These are phyloP conservation scores for Cryptococcus amylolentus DNA, from an alignment of 1,284 basidiomycete species.

Conservation along the genomic window DNA sequence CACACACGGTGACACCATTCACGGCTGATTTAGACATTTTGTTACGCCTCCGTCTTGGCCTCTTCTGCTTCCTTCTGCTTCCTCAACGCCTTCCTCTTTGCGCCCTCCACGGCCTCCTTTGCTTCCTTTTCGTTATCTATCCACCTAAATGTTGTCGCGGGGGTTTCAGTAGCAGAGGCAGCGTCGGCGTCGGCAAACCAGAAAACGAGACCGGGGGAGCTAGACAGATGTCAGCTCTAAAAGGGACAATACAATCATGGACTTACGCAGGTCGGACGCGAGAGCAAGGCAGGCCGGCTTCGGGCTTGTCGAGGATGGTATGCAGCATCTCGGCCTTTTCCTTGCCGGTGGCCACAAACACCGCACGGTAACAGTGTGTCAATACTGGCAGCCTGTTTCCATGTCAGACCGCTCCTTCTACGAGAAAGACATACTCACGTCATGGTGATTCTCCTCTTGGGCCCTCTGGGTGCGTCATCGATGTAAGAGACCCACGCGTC, in stretches of 20 bases:
- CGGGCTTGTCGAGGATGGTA: constrained; percentile 76
- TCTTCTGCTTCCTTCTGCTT: constrained; percentile 19
- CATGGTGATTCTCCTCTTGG: constrained; percentile 81
- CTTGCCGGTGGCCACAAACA: constrained; percentile 82
- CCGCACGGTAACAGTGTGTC: constrained; percentile 84
- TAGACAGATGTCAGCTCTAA: constrained; percentile 4
- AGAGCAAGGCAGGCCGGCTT: constrained; percentile 76
- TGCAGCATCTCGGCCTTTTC: constrained; percentile 79
- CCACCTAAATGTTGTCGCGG: constrained; percentile 48
- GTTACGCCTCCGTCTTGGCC: background rate
- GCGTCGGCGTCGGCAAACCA: constrained; percentile 85
- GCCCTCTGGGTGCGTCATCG: constrained; percentile 92
- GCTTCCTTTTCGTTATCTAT: constrained; percentile 50
- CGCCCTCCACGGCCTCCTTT: constrained; percentile 45
- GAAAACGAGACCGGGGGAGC: constrained; percentile 75
- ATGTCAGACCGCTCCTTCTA: background rate
- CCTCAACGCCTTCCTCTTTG: constrained; percentile 31
- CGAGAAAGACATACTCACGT: constrained; percentile 52
- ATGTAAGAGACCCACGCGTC: constrained; percentile 94
- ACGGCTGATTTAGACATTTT: background rate
- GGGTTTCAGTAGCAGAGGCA: constrained; percentile 53
- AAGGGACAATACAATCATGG: background rate
- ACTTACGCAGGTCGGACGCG: constrained; percentile 67
- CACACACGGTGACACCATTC: too few species aligned
- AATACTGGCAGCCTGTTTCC: constrained; percentile 65